Percentiles rank a stretch among this genome's conserved stretches.
Conservation (phyloP, 345 rosid genomes). For the Eucalyptus marginata region DNA sequence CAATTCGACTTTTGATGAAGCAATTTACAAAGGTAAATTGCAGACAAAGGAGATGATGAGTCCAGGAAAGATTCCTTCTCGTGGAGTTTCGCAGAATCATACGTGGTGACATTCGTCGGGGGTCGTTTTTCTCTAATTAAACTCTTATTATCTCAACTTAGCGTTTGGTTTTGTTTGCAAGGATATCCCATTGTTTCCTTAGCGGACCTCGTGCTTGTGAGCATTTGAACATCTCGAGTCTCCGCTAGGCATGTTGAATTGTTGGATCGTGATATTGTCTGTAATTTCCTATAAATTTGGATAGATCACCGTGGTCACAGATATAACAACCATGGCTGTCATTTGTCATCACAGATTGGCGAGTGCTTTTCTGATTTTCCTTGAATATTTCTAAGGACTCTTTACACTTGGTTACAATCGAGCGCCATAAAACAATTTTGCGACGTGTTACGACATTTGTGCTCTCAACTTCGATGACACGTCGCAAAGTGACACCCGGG, state of each 20-base stretch:
- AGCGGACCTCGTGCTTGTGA: not conserved
- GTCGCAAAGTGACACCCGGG: no score
- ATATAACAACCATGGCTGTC: no score
- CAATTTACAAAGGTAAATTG: no score
- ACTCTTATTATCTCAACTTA: not conserved
- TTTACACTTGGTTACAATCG: not conserved
- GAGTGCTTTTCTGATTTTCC: no score
- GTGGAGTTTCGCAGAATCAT: not conserved
- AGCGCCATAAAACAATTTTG: not conserved
- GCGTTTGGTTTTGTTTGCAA: not conserved
- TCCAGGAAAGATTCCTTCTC: not conserved
- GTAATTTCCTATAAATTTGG: no score
- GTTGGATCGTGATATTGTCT: not conserved
- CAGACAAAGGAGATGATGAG: not conserved
- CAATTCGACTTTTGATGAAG: no score
- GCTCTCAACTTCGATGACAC: no score
- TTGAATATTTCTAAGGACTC: not conserved
- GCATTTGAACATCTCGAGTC: conserved; percentile 37
- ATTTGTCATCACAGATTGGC: no score
- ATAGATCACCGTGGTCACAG: no score
- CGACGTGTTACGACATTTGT: not conserved
- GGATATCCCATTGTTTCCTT: not conserved
- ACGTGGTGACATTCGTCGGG: not conserved
- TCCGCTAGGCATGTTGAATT: conserved; percentile 28
- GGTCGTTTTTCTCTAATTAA: not conserved